phyloP scores from a whole-genome alignment of 83 land plant genomes.

The Picea abies region DNA sequence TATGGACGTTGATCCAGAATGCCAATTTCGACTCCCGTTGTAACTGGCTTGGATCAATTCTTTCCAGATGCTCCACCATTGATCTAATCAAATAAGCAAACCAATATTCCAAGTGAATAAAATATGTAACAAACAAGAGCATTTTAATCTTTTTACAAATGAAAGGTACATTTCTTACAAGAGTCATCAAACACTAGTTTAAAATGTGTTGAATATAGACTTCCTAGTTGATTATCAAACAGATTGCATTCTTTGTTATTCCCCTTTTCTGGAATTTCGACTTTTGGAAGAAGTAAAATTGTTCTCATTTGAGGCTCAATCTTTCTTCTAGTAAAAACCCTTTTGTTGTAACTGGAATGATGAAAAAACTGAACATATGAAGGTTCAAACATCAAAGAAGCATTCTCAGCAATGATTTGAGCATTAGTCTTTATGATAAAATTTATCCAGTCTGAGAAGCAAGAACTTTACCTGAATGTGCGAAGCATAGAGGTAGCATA shows the following conservation, averaged over 20 bases:
- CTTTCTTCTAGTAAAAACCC: not conserved
- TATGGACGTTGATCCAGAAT: constrained; percentile 96
- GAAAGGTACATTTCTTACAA: no score
- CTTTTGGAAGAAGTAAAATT: not conserved
- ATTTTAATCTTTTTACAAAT: not conserved
- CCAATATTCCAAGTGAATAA: not conserved
- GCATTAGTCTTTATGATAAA: no score
- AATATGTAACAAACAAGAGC: not conserved
- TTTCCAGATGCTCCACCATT: constrained; percentile 89
- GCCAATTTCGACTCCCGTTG: constrained; percentile 77
- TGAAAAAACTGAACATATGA: not conserved
- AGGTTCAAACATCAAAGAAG: constrained; percentile 2
- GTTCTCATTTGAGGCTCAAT: not conserved
- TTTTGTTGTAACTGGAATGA: not conserved
- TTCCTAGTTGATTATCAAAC: not conserved
- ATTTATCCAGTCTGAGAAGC: no score
- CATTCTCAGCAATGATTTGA: not conserved
- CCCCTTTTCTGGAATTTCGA: not conserved
- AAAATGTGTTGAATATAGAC: not conserved
- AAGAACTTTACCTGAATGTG: constrained; percentile 52
- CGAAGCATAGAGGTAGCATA: constrained; percentile 66
- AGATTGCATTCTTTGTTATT: not conserved
- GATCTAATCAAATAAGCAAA: constrained; percentile 43
- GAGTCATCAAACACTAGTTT: not conserved
- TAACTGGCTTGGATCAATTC: constrained; percentile 70